These are phyloP conservation scores for Tuber melanosporum DNA, from an alignment of 495 filamentous ascomycete species.

Conservation along the genomic window DNA sequence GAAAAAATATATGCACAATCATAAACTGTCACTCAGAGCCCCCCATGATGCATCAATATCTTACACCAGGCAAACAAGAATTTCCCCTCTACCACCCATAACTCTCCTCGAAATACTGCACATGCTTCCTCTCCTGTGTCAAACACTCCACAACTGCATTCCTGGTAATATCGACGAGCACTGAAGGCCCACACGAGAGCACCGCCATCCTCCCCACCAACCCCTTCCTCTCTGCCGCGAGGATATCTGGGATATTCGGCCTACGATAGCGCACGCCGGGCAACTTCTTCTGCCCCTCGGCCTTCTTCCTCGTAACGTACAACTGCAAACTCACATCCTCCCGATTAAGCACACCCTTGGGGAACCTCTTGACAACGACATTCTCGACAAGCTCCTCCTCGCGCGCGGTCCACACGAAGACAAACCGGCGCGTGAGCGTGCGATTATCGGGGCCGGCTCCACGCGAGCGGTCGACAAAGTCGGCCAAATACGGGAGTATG, in stretches of 20 bases:
- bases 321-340: slow-evolving; percentile 35
- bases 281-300: slow-evolving; percentile 20
- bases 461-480: slow-evolving; percentile 27
- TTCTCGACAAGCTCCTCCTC: slow-evolving; percentile 38
- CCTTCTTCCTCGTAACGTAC: slow-evolving; percentile 26
- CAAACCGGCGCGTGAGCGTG: slow-evolving; percentile 30
- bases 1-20: background rate
- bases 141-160: slow-evolving; percentile 42
- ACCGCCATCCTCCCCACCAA: slow-evolving; percentile 44
- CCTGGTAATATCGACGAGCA: slow-evolving; percentile 50
- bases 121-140: slow-evolving; percentile 25
- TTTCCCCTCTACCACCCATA: slow-evolving; percentile 14
- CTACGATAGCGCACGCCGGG: slow-evolving; percentile 28
- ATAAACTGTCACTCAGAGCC: background rate
- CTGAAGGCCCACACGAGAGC: slow-evolving; percentile 49
- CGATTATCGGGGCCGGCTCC: slow-evolving; percentile 10
- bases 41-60: background rate
- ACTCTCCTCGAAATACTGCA: slow-evolving; percentile 39
- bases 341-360: slow-evolving; percentile 28
- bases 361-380: slow-evolving; percentile 27
- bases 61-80: slow-evolving; percentile 5
- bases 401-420: slow-evolving; percentile 36
- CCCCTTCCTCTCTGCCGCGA: slow-evolving; percentile 42
- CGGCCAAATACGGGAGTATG: slow-evolving; percentile 50
- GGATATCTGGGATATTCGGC: slow-evolving; percentile 42